Evolutionary conservation across 2,329 filamentous ascomycete species (phyloP).

Genomic region (Madurella fahalii): DNA sequence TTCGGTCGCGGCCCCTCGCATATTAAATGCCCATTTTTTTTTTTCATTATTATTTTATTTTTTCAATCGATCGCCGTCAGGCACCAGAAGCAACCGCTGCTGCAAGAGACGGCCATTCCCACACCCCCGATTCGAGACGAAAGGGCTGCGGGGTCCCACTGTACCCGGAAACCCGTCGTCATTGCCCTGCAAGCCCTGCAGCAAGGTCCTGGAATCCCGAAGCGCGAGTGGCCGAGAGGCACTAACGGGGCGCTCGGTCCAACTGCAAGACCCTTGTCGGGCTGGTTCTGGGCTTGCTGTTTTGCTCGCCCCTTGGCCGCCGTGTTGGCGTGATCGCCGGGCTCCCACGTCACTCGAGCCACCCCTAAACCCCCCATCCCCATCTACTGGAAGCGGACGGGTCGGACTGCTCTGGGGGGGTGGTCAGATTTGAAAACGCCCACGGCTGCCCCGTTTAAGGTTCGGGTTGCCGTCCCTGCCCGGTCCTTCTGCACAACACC

Average conservation of each 20-base stretch:
- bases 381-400: background rate
- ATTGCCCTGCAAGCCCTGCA: background rate
- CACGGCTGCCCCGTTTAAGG: background rate
- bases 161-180: background rate
- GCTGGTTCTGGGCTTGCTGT: background rate
- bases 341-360: slow-evolving; percentile 14
- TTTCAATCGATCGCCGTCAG: background rate
- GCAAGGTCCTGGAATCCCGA: background rate
- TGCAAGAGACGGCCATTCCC: background rate
- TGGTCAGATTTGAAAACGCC: slow-evolving; percentile 12
- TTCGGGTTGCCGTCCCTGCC: background rate
- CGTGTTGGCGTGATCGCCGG: slow-evolving; percentile 12
- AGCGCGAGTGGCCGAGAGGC: background rate
- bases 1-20: background rate
- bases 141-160: background rate
- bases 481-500: background rate
- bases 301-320: background rate
- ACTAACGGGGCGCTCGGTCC: background rate
- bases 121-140: background rate
- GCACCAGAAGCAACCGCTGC: background rate
- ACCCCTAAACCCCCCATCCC: too few relatives aligned
- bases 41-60: background rate
- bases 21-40: background rate
- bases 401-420: background rate
- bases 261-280: slow-evolving; percentile 4